phyloP scores from a whole-genome alignment of 2,329 filamentous ascomycete species.

The Metarhizium robertsii region DNA sequence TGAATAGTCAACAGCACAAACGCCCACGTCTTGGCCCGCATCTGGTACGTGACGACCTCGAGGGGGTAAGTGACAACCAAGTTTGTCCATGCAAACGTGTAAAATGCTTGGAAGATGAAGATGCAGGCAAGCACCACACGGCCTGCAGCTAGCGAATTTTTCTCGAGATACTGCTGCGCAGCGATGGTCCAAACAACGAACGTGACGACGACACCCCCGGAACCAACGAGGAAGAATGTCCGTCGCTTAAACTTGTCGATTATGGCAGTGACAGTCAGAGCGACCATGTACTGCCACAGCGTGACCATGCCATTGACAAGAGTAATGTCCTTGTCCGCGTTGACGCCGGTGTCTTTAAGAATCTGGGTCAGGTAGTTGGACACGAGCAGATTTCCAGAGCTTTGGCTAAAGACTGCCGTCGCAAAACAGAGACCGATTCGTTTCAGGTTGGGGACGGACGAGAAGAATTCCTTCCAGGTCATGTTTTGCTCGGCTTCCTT shows the following conservation, averaged over 20 bases:
- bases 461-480: conserved; percentile 33
- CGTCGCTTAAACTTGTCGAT: conserved; percentile 28
- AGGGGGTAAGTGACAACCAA: conserved; percentile 33
- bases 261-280: conserved; percentile 25
- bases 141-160: conserved; percentile 19
- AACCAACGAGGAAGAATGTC: conserved; percentile 28
- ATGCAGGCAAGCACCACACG: conserved; percentile 30
- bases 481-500: conserved; percentile 21
- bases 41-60: conserved; percentile 30
- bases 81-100: conserved; percentile 33
- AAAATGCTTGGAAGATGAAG: conserved; percentile 32
- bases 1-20: conserved; percentile 31
- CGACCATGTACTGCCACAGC: conserved; percentile 32
- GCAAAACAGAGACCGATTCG: conserved; percentile 29
- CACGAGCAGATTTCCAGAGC: conserved; percentile 30
- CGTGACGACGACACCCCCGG: conserved; percentile 26
- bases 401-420: conserved; percentile 31
- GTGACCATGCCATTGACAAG: conserved; percentile 32
- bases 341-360: conserved; percentile 29
- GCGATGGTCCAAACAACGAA: conserved; percentile 31
- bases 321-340: conserved; percentile 26
- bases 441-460: conserved; percentile 27
- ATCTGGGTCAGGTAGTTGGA: conserved; percentile 32
- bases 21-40: conserved; percentile 32
- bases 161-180: conserved; percentile 26